Percentiles rank a stretch among this genome's conserved stretches.
These are phyloP conservation scores for Boletus reticuloceps DNA, from an alignment of 768 basidiomycete genomes.

Conservation along the genomic window DNA sequence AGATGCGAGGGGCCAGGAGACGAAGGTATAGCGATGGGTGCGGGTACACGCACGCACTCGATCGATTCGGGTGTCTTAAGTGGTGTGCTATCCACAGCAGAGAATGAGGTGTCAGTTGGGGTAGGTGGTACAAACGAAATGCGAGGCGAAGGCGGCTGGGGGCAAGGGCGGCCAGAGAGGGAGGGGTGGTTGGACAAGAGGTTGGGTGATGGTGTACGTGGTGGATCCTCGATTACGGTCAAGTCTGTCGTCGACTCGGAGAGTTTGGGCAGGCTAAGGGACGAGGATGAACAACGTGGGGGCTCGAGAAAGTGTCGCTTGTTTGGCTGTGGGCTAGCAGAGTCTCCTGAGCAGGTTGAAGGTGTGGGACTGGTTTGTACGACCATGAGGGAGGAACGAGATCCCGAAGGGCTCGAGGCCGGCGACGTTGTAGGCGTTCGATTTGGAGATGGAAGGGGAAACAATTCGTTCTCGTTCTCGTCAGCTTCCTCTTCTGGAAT, in stretches of 20 bases:
- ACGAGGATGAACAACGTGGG: conserved; percentile 23
- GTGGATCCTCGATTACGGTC: conserved; percentile 1
- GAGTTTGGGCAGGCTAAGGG: conserved; percentile 21
- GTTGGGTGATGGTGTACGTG: conserved; percentile 21
- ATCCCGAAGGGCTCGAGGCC: conserved; percentile 32
- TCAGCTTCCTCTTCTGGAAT: conserved; percentile 39
- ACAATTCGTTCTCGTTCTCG: conserved; percentile 54
- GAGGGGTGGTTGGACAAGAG: conserved; percentile 22
- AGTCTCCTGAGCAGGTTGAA: conserved; percentile 20
- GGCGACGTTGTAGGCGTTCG: conserved; percentile 49
- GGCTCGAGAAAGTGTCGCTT: conserved; percentile 20
- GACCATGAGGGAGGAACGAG: conserved; percentile 23
- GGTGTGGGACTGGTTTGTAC: conserved; percentile 9
- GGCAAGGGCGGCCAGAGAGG: conserved; percentile 20
- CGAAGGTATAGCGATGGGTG: background rate
- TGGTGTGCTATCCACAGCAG: background rate
- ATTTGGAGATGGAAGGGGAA: conserved; percentile 58
- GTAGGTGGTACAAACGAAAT: conserved; percentile 9
- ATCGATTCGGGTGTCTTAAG: background rate
- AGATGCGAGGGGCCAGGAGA: background rate
- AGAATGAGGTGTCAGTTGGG: background rate
- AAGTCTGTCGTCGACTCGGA: conserved; percentile 12
- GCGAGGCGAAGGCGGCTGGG: conserved; percentile 6
- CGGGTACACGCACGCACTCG: background rate
- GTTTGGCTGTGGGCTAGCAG: background rate